A percentile compares a stretch with the other conserved stretches of the same genome.
Conservation (phyloP, 1,284 basidiomycete species). For the Peniophora sp. region DNA sequence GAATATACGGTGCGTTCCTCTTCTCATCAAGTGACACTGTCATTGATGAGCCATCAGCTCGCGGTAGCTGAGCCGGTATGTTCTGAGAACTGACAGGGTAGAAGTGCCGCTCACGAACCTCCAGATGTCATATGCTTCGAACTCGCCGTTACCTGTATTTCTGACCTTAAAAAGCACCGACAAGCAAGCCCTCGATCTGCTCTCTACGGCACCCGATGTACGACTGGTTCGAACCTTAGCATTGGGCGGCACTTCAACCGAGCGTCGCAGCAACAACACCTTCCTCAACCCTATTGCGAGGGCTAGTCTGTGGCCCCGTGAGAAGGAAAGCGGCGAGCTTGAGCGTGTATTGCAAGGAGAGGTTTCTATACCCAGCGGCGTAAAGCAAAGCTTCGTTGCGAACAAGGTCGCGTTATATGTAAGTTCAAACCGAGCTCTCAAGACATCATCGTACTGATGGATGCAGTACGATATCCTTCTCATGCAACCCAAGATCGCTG, state of each 20-base stretch:
- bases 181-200: constrained; percentile 40
- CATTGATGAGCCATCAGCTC: constrained; percentile 26
- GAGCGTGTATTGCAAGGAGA: constrained; percentile 41
- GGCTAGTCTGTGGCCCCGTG: constrained; percentile 41
- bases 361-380: constrained; percentile 33
- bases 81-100: neutral
- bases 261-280: constrained; percentile 35
- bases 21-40: no score
- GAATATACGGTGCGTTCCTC: constrained; percentile 29
- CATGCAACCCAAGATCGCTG: constrained; percentile 33
- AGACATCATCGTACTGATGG: constrained; percentile 1
- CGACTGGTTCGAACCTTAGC: constrained; percentile 27
- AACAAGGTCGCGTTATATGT: constrained; percentile 43
- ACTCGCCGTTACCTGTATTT: constrained; percentile 40
- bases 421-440: constrained; percentile 17
- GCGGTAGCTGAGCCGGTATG: constrained; percentile 47
- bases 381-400: constrained; percentile 49
- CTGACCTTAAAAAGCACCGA: constrained; percentile 35
- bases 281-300: constrained; percentile 34
- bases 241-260: constrained; percentile 38
- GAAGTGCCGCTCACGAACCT: neutral
- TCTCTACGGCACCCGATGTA: constrained; percentile 28
- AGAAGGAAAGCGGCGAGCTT: constrained; percentile 20
- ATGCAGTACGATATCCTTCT: constrained; percentile 41
- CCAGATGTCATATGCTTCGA: constrained; percentile 40